Conservation (phyloP, 352 stramenopile genomes). For the Globisporangium emineosum region DNA sequence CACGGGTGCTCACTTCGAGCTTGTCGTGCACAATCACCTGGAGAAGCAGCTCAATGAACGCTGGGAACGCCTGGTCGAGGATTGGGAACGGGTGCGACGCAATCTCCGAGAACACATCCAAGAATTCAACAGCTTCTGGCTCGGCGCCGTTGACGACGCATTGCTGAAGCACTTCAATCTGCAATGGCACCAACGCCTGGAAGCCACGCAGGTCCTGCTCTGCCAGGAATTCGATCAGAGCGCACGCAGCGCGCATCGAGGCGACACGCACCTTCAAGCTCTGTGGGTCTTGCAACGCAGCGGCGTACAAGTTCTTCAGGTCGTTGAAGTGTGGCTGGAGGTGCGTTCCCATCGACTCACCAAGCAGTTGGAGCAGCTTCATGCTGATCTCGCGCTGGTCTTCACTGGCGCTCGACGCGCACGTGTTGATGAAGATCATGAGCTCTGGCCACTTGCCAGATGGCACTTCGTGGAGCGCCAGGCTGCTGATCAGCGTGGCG, state of each 20-base stretch:
- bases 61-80: constrained; percentile 72
- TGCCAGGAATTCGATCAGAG: constrained; percentile 79
- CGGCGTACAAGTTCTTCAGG: constrained; percentile 76
- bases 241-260: constrained; percentile 76
- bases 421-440: constrained; percentile 93
- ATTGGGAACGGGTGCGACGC: constrained; percentile 83
- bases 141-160: constrained; percentile 78
- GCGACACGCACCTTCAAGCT: constrained; percentile 81
- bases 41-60: constrained; percentile 81
- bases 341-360: constrained; percentile 88
- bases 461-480: constrained; percentile 78
- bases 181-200: constrained; percentile 72
- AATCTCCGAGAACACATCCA: constrained; percentile 86
- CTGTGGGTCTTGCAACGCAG: constrained; percentile 71
- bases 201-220: constrained; percentile 70
- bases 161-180: constrained; percentile 85
- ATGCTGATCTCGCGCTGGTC: constrained; percentile 91
- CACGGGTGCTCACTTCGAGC: constrained; percentile 75
- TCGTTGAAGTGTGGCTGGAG: constrained; percentile 81
- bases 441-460: constrained; percentile 89
- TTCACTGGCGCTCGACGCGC: constrained; percentile 72
- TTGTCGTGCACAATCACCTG: constrained; percentile 76
- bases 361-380: constrained; percentile 92
- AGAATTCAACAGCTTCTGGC: constrained; percentile 79
- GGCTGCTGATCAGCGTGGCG: constrained; percentile 74